These are phyloP conservation scores for Sequoiadendron giganteum DNA, from an alignment of 75 land plant genomes.

Conservation along the genomic window DNA sequence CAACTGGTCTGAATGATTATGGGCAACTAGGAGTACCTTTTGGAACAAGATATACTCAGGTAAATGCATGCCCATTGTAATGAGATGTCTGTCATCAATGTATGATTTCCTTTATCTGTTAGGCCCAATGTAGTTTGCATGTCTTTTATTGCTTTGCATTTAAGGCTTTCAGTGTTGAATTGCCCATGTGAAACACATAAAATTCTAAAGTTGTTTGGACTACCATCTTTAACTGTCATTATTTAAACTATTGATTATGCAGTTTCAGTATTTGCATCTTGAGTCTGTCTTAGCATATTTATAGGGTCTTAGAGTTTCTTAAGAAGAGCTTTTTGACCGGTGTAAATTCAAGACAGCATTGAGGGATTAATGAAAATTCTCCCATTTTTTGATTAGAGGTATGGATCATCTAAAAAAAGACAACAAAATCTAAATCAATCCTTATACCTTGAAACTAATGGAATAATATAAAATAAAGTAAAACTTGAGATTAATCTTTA, in stretches of 20 bases:
- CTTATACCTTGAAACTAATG: no score
- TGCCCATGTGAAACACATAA: neutral
- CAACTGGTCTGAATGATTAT: slow-evolving; percentile 83
- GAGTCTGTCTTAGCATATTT: neutral
- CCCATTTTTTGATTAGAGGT: no score
- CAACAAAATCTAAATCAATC: no score
- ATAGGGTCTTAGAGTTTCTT: neutral
- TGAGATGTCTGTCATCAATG: neutral
- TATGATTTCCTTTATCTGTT: neutral
- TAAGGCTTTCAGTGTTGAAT: neutral
- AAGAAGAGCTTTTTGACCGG: neutral
- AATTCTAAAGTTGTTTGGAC: neutral
- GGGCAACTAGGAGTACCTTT: slow-evolving; percentile 76
- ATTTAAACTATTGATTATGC: neutral
- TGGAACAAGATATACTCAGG: slow-evolving; percentile 26
- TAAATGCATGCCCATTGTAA: slow-evolving; percentile 23
- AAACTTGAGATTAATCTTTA: no score
- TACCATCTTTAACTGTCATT: neutral
- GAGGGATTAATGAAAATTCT: no score
- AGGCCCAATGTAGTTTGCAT: neutral
- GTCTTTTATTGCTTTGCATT: slow-evolving; percentile 5
- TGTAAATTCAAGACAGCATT: no score
- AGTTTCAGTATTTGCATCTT: neutral
- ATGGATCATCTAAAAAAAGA: no score
- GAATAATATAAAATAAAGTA: no score